Conservation (phyloP, 805 yeast genomes). For the Yamadazyma kitorensis region DNA sequence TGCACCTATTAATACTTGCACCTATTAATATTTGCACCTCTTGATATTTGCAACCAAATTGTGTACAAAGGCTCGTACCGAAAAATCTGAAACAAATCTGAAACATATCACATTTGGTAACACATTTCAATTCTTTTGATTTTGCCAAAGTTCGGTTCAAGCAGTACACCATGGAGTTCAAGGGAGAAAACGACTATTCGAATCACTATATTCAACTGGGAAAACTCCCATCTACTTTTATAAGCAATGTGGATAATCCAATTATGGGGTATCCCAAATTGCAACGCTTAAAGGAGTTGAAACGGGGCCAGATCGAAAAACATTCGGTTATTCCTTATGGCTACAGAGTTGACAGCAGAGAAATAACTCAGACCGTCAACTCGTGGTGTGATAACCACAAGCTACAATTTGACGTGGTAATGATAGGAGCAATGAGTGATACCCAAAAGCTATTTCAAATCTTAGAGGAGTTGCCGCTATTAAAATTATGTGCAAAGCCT, state of each 20-base stretch:
- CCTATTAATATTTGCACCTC: too few species aligned
- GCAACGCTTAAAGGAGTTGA: slow-evolving; percentile 63
- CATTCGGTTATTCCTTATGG: slow-evolving; percentile 69
- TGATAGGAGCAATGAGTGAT: slow-evolving; percentile 84
- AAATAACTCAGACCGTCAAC: slow-evolving; percentile 56
- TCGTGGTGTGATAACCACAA: slow-evolving; percentile 59
- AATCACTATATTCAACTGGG: slow-evolving; percentile 66
- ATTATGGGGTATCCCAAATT: slow-evolving; percentile 86
- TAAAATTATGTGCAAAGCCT: slow-evolving; percentile 74
- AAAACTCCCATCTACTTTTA: slow-evolving; percentile 56
- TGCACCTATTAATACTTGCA: too few species aligned
- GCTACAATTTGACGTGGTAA: slow-evolving; percentile 79
- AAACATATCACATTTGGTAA: too few species aligned
- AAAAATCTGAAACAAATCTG: too few species aligned
- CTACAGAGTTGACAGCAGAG: slow-evolving; percentile 47
- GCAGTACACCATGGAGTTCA: too few species aligned
- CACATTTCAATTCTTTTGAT: too few species aligned
- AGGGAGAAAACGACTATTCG: slow-evolving; percentile 72
- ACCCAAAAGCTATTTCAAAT: slow-evolving; percentile 65
- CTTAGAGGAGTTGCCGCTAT: slow-evolving; percentile 65
- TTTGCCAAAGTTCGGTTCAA: too few species aligned
- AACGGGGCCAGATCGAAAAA: slow-evolving; percentile 51
- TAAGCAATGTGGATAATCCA: slow-evolving; percentile 64
- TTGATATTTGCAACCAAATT: too few species aligned
- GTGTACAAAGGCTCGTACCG: too few species aligned